Base-by-base conservation (phyloP, 139 green algal species). In the Monoraphidium neglectum region DNA sequence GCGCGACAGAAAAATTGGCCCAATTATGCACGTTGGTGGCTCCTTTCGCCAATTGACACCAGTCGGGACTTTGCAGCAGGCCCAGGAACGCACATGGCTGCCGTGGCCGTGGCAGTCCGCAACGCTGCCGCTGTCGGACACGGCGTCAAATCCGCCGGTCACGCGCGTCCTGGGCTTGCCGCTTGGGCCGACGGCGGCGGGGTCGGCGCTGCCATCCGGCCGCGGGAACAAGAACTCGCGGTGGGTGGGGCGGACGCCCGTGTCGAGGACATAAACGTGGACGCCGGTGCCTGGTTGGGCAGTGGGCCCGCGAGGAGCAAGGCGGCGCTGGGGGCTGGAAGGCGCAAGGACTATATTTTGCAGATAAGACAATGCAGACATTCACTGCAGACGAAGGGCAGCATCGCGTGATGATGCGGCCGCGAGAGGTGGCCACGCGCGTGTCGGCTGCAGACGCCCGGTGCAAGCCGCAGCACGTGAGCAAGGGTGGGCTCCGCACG, bases 241-340 rank as follows among this genome's bases (percentile, higher is more conserved):
- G 67, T 93, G 88, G 18, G 51, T 76, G 30, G 38, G 56, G 21
- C 84, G 77, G n/a, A 93, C 83, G 62, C 88, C 88, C 30, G 90
- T 95, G 82, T 95, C 91, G 24, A 95, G 46, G 2, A 95, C 60
- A 76, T 95, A 95, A 5, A 89, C 87, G 30, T 93, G 82, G 18
- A 95, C 84, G 15, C 84, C 87, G 4, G 68, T 84, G 6, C 87
- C 88, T 61, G 81, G 60, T 32, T 32, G 51, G 51, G 57, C 43
- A 60, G n/a, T n/a, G n/a, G n/a, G n/a, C n/a, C n/a, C n/a, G n/a
- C n/a, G n/a, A n/a, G n/a, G n/a, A n/a, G n/a, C n/a, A n/a, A n/a
- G n/a, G n/a, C n/a, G n/a, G n/a, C n/a, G n/a, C n/a, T n/a, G n/a
- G n/a, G n/a, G n/a, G n/a, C n/a, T n/a, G n/a, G n/a, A n/a, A n/a